Percentiles rank a stretch among this genome's conserved stretches.
phyloP scores from a whole-genome alignment of 345 rosid genomes.

The Kandelia obovata region DNA sequence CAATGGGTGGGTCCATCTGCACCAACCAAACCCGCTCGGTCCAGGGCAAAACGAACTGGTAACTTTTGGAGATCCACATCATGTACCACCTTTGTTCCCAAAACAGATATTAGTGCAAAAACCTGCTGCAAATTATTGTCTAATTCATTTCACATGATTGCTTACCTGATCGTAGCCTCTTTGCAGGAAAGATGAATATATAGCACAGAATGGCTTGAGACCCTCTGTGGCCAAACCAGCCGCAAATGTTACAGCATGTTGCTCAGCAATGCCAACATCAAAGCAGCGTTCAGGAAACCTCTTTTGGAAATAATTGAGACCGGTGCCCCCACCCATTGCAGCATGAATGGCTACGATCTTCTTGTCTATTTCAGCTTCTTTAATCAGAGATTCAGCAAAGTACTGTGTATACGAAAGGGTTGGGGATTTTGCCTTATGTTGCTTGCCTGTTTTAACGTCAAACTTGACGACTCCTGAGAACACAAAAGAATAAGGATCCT shows the following conservation, averaged over 20 bases:
- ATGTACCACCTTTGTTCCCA: constrained; percentile 50
- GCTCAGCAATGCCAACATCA: constrained; percentile 76
- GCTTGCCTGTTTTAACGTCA: constrained; percentile 57
- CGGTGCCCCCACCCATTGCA: constrained; percentile 86
- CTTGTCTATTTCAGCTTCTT: constrained; percentile 59
- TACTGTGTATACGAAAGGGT: constrained; percentile 59
- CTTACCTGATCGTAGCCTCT: constrained; percentile 75
- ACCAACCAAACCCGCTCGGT: constrained; percentile 73
- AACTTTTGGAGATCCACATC: constrained; percentile 76
- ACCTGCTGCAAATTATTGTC: neutral
- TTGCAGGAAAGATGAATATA: constrained; percentile 73
- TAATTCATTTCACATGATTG: neutral
- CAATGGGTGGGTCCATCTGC: constrained; percentile 83
- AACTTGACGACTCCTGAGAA: constrained; percentile 63
- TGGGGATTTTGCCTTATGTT: constrained; percentile 47
- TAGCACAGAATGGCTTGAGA: constrained; percentile 75
- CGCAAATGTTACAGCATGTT: constrained; percentile 75
- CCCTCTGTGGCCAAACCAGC: constrained; percentile 77
- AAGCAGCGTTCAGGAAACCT: constrained; percentile 72
- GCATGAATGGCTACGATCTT: constrained; percentile 72
- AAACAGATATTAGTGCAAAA: constrained; percentile 4
- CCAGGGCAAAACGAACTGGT: constrained; percentile 69
- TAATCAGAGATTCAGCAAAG: constrained; percentile 60
- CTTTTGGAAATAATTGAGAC: constrained; percentile 65
- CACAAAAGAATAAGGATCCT: constrained; percentile 17